Evolutionary conservation across 192 early-diverging fungal species (phyloP).

Genomic region (Hyaloraphidium curvatum): DNA sequence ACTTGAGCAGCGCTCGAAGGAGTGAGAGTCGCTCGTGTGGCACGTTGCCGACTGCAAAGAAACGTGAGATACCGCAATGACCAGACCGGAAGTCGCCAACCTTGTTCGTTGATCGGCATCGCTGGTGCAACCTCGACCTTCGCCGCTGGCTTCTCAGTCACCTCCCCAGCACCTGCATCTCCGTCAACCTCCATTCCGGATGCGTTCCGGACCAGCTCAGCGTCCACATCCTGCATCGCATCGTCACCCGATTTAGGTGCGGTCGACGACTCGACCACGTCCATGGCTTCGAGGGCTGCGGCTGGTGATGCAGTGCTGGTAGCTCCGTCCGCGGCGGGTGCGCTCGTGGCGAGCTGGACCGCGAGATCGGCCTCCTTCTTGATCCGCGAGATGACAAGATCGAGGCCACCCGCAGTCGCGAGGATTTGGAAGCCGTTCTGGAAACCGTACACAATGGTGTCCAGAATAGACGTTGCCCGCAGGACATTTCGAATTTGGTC

Average conservation of each 20-base stretch:
- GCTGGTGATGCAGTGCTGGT: too few relatives aligned
- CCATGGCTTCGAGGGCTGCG: too few relatives aligned
- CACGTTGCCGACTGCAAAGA: constrained; percentile 14
- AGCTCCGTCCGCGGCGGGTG: too few relatives aligned
- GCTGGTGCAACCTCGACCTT: neutral
- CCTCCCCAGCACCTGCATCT: neutral
- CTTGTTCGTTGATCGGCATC: neutral
- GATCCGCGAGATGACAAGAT: constrained; percentile 43
- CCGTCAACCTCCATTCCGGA: too few relatives aligned
- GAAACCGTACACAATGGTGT: constrained; percentile 62
- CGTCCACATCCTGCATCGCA: too few relatives aligned
- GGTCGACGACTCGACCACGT: too few relatives aligned
- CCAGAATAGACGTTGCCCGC: constrained; percentile 18
- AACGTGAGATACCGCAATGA: neutral
- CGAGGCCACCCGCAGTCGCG: constrained; percentile 60
- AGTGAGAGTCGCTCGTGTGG: constrained; percentile 54
- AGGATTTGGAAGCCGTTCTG: constrained; percentile 58
- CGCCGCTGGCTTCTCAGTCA: too few relatives aligned
- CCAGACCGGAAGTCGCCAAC: neutral
- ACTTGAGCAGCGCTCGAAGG: constrained; percentile 76
- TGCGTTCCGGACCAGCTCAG: too few relatives aligned
- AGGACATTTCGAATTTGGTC: constrained; percentile 27
- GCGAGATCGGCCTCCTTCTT: neutral
- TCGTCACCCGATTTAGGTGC: too few relatives aligned
- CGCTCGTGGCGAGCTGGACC: neutral